These are phyloP conservation scores for Phytophthora syringae DNA, from an alignment of 352 stramenopile genomes.

Conservation along the genomic window DNA sequence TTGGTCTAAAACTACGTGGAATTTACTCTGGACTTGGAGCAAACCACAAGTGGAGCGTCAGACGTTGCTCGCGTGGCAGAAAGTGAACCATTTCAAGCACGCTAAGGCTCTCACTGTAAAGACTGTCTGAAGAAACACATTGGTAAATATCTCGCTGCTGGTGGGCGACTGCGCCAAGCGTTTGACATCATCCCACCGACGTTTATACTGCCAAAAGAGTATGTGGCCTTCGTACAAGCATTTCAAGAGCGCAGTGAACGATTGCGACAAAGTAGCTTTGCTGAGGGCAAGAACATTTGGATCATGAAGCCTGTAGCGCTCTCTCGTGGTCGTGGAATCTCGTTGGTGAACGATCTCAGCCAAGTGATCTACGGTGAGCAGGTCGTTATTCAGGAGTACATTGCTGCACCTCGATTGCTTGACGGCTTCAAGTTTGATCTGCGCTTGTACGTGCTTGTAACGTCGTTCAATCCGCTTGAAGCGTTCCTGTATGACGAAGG, in stretches of 20 bases:
- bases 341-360: slow-evolving; percentile 86
- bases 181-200: slow-evolving; percentile 94
- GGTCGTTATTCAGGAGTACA: slow-evolving; percentile 92
- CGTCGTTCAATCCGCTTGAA: slow-evolving; percentile 93
- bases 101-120: slow-evolving; percentile 93
- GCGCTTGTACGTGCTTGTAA: slow-evolving; percentile 94
- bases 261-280: slow-evolving; percentile 15
- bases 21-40: slow-evolving; percentile 92
- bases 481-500: slow-evolving; percentile 95
- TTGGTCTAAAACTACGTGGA: slow-evolving; percentile 91
- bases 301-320: slow-evolving; percentile 95
- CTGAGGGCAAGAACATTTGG: slow-evolving; percentile 86
- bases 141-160: slow-evolving; percentile 63
- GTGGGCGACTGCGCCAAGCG: slow-evolving; percentile 56
- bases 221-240: slow-evolving; percentile 88
- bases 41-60: slow-evolving; percentile 85
- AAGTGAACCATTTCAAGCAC: slow-evolving; percentile 95
- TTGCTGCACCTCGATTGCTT: slow-evolving; percentile 87
- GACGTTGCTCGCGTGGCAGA: slow-evolving; percentile 91
- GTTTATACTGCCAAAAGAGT: slow-evolving; percentile 94
- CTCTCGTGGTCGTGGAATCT: slow-evolving; percentile 93
- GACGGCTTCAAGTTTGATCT: slow-evolving; percentile 94
- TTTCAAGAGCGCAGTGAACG: slow-evolving; percentile 65
- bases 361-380: slow-evolving; percentile 90
- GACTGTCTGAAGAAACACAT: slow-evolving; percentile 93